These are phyloP conservation scores for Beta lomatogona DNA, from an alignment of 179 eudicot species.

Conservation along the genomic window DNA sequence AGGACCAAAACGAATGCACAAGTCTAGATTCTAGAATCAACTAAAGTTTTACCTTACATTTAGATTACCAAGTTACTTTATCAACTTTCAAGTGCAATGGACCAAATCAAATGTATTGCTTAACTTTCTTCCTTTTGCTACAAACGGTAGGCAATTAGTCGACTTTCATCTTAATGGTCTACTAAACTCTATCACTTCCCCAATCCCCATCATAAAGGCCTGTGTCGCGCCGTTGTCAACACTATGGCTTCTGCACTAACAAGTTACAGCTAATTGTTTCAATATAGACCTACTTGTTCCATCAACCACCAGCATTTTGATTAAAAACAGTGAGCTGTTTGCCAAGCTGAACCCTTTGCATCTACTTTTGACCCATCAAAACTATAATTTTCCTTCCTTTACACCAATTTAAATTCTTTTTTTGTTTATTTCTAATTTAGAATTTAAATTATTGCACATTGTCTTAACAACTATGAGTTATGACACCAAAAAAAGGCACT, in stretches of 20 bases:
- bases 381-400: not conserved
- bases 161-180: not conserved
- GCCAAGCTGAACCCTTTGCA: conserved; percentile 7
- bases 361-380: conserved; percentile 8
- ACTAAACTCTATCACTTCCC: not conserved
- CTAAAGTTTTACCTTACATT: too few species aligned
- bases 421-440: not conserved
- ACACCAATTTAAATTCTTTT: not conserved
- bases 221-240: not conserved
- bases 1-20: not conserved
- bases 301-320: conserved; percentile 6
- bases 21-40: not conserved
- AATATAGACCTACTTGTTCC: not conserved
- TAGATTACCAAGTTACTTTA: not conserved
- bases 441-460: not conserved
- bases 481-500: not conserved
- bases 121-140: not conserved
- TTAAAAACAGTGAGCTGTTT: not conserved
- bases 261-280: conserved; percentile 9
- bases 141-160: not conserved
- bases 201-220: not conserved
- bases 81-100: not conserved
- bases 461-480: not conserved
- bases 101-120: not conserved
- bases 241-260: not conserved